phyloP scores from a whole-genome alignment of 371 early-diverging fungal genomes.

The Capillidium heterosporum region DNA sequence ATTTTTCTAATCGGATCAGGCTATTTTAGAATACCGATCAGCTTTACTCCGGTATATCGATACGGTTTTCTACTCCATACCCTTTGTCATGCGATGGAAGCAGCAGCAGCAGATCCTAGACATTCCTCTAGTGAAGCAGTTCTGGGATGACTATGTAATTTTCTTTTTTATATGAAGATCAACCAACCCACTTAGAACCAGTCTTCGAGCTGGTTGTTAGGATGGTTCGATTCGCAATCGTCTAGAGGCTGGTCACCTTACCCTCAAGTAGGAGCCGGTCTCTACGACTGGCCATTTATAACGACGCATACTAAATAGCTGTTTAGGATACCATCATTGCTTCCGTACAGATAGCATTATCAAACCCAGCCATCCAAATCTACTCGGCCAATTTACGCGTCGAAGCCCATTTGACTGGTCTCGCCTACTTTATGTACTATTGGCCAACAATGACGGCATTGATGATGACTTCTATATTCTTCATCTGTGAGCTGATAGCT shows the following conservation, averaged over 20 bases:
- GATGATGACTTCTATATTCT: not conserved
- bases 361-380: not conserved
- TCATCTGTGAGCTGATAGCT: not conserved
- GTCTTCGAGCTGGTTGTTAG: too few species aligned
- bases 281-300: too few species aligned
- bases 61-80: not conserved
- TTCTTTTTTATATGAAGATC: not conserved
- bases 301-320: not conserved
- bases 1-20: not conserved
- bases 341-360: not conserved
- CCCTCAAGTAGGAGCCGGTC: too few species aligned
- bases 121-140: not conserved
- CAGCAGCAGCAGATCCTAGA: not conserved
- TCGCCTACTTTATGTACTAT: not conserved
- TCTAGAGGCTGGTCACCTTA: too few species aligned
- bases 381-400: not conserved
- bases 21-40: not conserved
- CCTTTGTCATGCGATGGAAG: not conserved
- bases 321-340: not conserved
- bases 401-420: not conserved
- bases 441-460: not conserved
- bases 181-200: too few species aligned
- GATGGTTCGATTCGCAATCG: too few species aligned
- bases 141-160: slow-evolving; percentile 1
- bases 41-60: not conserved